Conservation (phyloP, 495 filamentous ascomycete genomes). For the Aspergillus cavernicola region DNA sequence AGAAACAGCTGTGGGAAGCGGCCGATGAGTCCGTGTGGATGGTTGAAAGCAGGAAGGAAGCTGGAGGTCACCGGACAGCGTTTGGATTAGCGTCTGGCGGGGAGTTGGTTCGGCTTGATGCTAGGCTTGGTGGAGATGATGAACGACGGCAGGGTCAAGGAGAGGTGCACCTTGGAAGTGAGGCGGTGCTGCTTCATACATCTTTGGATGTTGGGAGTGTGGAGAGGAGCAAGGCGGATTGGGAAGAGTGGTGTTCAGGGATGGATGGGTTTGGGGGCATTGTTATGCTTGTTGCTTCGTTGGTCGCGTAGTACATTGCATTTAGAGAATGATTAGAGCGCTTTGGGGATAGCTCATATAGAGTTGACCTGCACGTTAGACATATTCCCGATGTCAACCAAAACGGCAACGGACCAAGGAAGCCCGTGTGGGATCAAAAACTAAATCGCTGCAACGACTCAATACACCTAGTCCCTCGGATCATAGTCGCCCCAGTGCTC, state of each 20-base stretch:
- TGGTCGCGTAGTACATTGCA: conserved; percentile 12
- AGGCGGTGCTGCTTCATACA: background rate
- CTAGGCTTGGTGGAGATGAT: background rate
- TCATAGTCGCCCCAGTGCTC: no score
- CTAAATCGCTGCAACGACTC: no score
- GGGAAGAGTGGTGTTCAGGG: conserved; percentile 45
- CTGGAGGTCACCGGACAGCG: conserved; percentile 14
- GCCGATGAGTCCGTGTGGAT: conserved; percentile 33
- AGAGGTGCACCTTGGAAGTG: background rate
- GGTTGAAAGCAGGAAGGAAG: conserved; percentile 23
- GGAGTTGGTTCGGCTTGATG: conserved; percentile 27
- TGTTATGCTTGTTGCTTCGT: conserved; percentile 43
- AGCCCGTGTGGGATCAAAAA: no score
- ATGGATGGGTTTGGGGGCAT: conserved; percentile 42
- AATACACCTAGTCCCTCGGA: background rate
- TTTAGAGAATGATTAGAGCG: no score
- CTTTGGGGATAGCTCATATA: no score
- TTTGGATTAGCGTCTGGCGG: conserved; percentile 38
- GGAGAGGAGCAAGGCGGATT: conserved; percentile 21
- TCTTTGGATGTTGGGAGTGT: conserved; percentile 5
- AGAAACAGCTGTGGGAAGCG: conserved; percentile 48
- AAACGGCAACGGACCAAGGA: no score
- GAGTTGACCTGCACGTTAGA: no score
- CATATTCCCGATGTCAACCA: no score
- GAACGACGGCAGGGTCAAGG: background rate